Evolutionary conservation across 2,329 filamentous ascomycete species (phyloP).

Genomic region (Colletotrichum trifolii): DNA sequence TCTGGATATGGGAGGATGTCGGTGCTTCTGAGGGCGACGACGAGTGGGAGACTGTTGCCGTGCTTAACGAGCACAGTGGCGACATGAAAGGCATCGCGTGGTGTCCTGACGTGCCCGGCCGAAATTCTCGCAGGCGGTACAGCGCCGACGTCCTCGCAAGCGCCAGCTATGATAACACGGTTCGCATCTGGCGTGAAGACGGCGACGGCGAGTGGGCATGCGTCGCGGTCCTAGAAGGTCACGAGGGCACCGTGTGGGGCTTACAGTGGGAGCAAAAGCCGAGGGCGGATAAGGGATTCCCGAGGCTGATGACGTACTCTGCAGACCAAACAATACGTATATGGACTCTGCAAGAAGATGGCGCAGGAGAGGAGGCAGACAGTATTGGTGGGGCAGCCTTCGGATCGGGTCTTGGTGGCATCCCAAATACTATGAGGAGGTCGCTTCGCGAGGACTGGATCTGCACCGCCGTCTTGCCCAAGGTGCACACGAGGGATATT

Average conservation of each 20-base stretch:
- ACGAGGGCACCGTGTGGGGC: slow-evolving; percentile 90
- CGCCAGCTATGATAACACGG: slow-evolving; percentile 93
- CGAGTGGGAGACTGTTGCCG: slow-evolving; percentile 96
- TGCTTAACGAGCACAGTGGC: slow-evolving; percentile 92
- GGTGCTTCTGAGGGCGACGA: slow-evolving; percentile 79
- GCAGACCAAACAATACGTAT: slow-evolving; percentile 84
- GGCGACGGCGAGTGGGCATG: slow-evolving; percentile 92
- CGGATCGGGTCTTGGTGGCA: slow-evolving; percentile 63
- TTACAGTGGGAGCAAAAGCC: slow-evolving; percentile 74
- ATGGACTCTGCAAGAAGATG: slow-evolving; percentile 75
- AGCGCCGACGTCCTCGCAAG: slow-evolving; percentile 82
- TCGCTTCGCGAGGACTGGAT: slow-evolving; percentile 85
- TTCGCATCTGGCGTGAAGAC: slow-evolving; percentile 90
- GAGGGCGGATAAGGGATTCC: slow-evolving; percentile 55
- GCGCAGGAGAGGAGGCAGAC: slow-evolving; percentile 50
- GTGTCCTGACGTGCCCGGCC: slow-evolving; percentile 77
- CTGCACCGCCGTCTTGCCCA: slow-evolving; percentile 80
- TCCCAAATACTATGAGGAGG: slow-evolving; percentile 91
- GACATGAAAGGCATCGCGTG: slow-evolving; percentile 96
- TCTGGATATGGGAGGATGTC: slow-evolving; percentile 99
- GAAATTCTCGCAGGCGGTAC: slow-evolving; percentile 57
- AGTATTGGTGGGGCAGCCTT: slow-evolving; percentile 43
- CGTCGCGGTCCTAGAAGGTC: slow-evolving; percentile 82
- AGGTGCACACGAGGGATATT: slow-evolving; percentile 80
- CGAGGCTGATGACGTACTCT: slow-evolving; percentile 82